Base-by-base conservation (phyloP, 805 yeast genomes). In the Candida koratica region DNA sequence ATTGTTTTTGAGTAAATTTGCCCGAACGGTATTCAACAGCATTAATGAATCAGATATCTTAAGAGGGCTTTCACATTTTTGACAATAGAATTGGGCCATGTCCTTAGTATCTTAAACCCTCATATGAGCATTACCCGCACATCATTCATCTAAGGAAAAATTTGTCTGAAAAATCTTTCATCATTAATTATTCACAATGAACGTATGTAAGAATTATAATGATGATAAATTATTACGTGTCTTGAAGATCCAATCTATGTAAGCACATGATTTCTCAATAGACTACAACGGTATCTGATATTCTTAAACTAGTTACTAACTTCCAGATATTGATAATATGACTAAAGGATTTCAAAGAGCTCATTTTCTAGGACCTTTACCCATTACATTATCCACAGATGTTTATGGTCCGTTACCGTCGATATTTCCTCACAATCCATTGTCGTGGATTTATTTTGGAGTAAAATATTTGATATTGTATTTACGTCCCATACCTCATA, bases 231-330 rank as follows among this genome's bases (percentile, higher is more conserved):
- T 36, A 28, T 29, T 25, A 34, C 23, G 54, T 49, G 48, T 41
- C 56, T 55, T 52, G 46, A 53, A 52, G 57, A 39, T 41, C 14
- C 36, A 33, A 34, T 51, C 60, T 32, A 26, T 79, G 85, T 77
- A 75, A 71, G 84, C 79, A 72, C 81, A 73, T 64, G 80, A 75
- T 77, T 78, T 73, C 79, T 74, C 79, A 75, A 75, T 73, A 80
- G 95, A 85, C 95, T 85, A 85, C 94, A 85, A 85, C 95, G 95
- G 95, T 85, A 85, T 85, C 95, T 85, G 95, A 83, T 20, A 48
- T 26, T 18, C 15, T 13, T 5, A 19, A 17, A 13, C 12, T 30
- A 12, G 14, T n/a, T 41, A 41, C 45, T 44, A 44, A 44, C 45
- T 28, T 20, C 10, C 14, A 28, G 29, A 8, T 10, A 20, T 10